Conservation (phyloP, 371 early-diverging fungal genomes). For the Batrachochytrium dendrobatidis region DNA sequence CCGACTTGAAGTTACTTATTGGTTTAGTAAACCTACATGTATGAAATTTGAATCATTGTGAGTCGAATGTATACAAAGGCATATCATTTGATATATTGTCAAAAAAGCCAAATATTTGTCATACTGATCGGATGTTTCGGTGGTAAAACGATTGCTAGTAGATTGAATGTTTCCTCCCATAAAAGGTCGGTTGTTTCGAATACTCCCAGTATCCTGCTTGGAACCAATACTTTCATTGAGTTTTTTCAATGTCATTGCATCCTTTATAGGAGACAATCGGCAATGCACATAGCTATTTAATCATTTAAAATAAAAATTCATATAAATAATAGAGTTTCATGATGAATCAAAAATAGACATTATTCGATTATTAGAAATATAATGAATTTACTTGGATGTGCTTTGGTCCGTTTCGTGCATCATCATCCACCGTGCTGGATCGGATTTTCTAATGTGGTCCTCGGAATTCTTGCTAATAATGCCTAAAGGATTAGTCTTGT, state of each 20-base stretch:
- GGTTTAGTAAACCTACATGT: background rate
- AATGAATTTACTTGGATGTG: background rate
- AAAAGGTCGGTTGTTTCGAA: background rate
- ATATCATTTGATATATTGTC: background rate
- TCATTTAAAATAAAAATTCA: too few species aligned
- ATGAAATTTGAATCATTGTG: background rate
- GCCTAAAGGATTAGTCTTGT: background rate
- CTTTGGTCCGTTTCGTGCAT: background rate
- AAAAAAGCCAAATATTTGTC: background rate
- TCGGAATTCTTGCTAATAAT: background rate
- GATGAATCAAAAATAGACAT: background rate
- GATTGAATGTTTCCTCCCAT: background rate
- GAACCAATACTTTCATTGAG: background rate
- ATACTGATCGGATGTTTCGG: background rate
- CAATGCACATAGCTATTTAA: constrained; percentile 2
- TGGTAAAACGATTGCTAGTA: background rate
- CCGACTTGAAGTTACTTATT: background rate
- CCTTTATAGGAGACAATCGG: background rate
- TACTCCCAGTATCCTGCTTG: background rate
- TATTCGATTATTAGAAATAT: background rate
- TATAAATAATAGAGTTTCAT: background rate
- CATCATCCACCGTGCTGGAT: constrained; percentile 1
- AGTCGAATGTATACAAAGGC: background rate
- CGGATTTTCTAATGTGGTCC: background rate
- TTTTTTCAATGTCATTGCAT: background rate